These are phyloP conservation scores for Heritiera fomes DNA, from an alignment of 345 rosid genomes.

Conservation along the genomic window DNA sequence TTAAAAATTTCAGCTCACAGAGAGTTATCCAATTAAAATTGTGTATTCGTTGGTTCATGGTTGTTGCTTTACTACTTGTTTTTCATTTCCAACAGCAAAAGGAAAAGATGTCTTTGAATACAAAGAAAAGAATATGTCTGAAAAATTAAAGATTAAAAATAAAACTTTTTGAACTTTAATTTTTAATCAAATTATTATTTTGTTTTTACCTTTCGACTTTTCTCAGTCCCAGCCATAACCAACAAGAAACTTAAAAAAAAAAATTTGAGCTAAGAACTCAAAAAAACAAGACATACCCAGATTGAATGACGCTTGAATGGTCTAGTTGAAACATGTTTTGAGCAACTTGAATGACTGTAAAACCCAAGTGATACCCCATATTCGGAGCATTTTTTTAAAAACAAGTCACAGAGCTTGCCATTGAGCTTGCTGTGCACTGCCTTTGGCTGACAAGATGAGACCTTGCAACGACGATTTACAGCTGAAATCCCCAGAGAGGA, in stretches of 20 bases:
- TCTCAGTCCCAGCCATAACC: background rate
- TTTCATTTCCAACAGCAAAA: background rate
- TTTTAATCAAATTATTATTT: background rate
- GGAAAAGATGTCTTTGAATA: background rate
- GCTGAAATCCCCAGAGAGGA: conserved; percentile 39
- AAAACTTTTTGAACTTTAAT: background rate
- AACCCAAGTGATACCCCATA: conserved; percentile 30
- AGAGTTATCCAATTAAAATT: background rate
- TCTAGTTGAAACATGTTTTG: conserved; percentile 21
- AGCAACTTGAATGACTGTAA: conserved; percentile 25
- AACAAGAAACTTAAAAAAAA: background rate
- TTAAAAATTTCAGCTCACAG: background rate
- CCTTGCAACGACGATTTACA: conserved; percentile 22
- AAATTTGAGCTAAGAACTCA: background rate
- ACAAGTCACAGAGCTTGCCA: conserved; percentile 9
- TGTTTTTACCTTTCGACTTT: background rate
- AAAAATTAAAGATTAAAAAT: background rate
- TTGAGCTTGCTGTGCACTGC: conserved; percentile 21
- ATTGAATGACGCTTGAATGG: conserved; percentile 32
- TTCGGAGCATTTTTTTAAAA: conserved; percentile 24
- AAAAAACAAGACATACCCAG: conserved; percentile 38
- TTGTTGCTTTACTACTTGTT: background rate
- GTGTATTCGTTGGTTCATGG: background rate
- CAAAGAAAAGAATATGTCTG: background rate
- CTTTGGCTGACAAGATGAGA: conserved; percentile 23